Evolutionary conservation across 1,139 yeast species (phyloP).

Genomic region (Saccharomyces hybrid): DNA sequence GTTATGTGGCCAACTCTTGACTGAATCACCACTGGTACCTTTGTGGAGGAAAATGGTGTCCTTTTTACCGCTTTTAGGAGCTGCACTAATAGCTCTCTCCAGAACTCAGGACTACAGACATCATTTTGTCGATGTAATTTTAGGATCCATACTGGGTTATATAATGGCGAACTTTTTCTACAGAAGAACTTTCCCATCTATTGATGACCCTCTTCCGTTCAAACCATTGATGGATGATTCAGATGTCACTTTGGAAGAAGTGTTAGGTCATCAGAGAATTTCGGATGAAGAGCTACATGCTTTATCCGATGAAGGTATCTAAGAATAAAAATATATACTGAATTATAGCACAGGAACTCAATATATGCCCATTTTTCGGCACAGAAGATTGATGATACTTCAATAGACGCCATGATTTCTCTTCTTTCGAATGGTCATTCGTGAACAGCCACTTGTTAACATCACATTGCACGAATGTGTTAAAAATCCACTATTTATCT

Average conservation of each 20-base stretch:
- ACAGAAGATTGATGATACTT: too few relatives aligned
- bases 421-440: too few relatives aligned
- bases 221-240: conserved; percentile 36
- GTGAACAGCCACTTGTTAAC: background rate
- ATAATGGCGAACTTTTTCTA: conserved; percentile 39
- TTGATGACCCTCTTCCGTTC: conserved; percentile 30
- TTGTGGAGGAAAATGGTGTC: conserved; percentile 47
- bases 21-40: conserved; percentile 40
- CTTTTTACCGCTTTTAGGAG: conserved; percentile 45
- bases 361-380: too few relatives aligned
- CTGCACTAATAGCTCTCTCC: conserved; percentile 57
- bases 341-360: too few relatives aligned
- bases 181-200: conserved; percentile 41
- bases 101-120: conserved; percentile 77
- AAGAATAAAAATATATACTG: background rate
- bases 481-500: background rate
- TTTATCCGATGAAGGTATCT: conserved; percentile 2
- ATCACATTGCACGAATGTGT: background rate
- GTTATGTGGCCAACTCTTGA: conserved; percentile 53
- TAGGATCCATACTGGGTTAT: conserved; percentile 53
- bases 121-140: conserved; percentile 60
- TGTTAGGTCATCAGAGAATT: conserved; percentile 5
- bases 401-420: too few relatives aligned
- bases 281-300: conserved; percentile 12
- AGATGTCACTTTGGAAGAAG: conserved; percentile 25